Evolutionary conservation across 805 yeast genomes (phyloP), one percentile per base, ranked within the genome.

Genomic region (Suhomyces pyralidae): DNA sequence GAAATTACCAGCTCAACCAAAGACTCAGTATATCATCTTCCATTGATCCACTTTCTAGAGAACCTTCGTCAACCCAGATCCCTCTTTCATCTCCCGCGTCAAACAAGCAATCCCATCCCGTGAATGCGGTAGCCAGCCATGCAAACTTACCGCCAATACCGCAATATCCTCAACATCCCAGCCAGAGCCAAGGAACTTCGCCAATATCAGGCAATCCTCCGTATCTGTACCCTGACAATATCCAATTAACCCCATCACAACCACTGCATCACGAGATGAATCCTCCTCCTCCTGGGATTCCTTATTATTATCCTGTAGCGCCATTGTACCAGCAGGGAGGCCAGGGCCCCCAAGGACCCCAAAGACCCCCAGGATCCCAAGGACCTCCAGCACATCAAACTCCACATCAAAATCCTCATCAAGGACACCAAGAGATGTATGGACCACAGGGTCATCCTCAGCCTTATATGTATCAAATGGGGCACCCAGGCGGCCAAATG

Each of bases 1-100:
- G 50, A 6, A 48, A 40, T 32, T 49, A 49, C 50, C 57, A 54
- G 40, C 46, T 49, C n/a, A 53, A 54, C 34, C 58, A 47, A 30
- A 46, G 48, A 9, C 34, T 53, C 43, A 47, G 46, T 7, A 43
- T 40, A 36, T 38, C 36, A n/a, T 43, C 55, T 12, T 45, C 54
- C 14, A 45, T 49, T 5, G 51, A 49, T 19, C 51, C 50, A 8
- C 43, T 51, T 20, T 34, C 57, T 3, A 12, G 47, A 40, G 30
- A 38, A 34, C 38, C 51, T 2, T 32, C 45, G 15, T 26, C 58
- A 7, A 43, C 3, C 28, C 42, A 38, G 9, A 17, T 38, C 24
- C 34, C 45, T 28, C 40, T 17, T 24, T 14, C 34, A 9, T 49
- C 51, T 12, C 48, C 51, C 7, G 15, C 48, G 7, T 28, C 25